Base-by-base conservation (phyloP, 441 rosid species). In the Hura crepitans region DNA sequence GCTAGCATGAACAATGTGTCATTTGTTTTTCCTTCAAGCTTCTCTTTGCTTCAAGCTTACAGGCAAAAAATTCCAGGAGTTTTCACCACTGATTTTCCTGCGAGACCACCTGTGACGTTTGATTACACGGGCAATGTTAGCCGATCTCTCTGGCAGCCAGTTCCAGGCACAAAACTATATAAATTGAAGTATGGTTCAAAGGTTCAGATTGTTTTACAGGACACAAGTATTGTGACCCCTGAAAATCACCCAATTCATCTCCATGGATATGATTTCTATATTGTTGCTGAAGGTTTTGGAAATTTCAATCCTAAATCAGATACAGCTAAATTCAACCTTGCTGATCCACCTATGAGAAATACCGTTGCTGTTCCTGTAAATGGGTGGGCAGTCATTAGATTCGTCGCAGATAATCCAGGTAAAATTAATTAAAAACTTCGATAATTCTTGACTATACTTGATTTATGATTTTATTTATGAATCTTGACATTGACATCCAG, bases 391-490 rank as follows among this genome's bases (percentile, higher is more conserved):
- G 97, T 91, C 69, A 89, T 91, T 47, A 77, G 98, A 89, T 94
- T 94, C 65, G 90, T 90, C 0, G 97, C 97, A 0, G 97, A 92
- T 49, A 94, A 92, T 75, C 99, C 97, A 31, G 99, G 98, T 90
- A 76, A 28, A 25, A 53, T 11, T 3, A 37, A 1, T 37, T 5
- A 37, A 12, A 9, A 2, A 9, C 10, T 42, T 9, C 12, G 10
- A 42, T 6, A 2, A 42, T 9, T 6, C 11, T 42, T 2, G 2
- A 8, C 10, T 42, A 42, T 1, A 7, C 11, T 5, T 1, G 13
- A 42, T 42, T 10, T 10, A 42, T 42, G 10, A 8, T 42, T 42
- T 42, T 13, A 42, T 42, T 42, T 9, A 42, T 42, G 11, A 6
- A 42, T 10, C 45, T 7, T 7, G 45, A 7, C 1, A 9, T 33